A percentile compares a stretch with the other conserved stretches of the same genome.
Conservation (phyloP, 306 rosid genomes). For the Vigna reflexopilosa region DNA sequence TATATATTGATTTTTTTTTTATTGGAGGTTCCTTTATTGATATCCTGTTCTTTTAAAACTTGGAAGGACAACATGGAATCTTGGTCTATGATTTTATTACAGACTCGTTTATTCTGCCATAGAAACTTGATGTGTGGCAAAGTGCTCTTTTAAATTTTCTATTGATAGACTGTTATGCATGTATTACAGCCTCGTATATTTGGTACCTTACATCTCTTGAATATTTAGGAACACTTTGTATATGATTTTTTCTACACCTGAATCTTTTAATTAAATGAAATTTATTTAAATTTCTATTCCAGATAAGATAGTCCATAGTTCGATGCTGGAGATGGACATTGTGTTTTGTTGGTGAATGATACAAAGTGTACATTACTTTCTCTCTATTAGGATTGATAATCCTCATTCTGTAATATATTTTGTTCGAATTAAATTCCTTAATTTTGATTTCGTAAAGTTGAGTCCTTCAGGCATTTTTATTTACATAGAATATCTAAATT, state of each 20-base stretch:
- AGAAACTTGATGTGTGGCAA: neutral
- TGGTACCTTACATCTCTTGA: neutral
- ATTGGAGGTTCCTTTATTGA: conserved; percentile 22
- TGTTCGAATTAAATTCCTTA: neutral
- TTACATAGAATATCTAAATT: neutral
- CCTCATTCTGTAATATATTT: neutral
- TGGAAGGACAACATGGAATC: neutral
- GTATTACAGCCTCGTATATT: neutral
- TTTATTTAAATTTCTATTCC: neutral
- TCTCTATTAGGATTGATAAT: neutral
- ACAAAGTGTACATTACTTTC: neutral
- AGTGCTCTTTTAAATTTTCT: neutral
- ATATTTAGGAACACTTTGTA: neutral
- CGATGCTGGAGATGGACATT: neutral
- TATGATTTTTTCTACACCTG: neutral
- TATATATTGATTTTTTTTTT: conserved; percentile 39
- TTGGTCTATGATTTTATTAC: neutral
- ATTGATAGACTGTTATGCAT: neutral
- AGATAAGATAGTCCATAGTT: neutral
- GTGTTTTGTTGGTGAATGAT: neutral
- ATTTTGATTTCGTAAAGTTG: neutral
- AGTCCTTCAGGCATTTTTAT: neutral
- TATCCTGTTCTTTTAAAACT: neutral
- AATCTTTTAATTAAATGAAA: neutral
- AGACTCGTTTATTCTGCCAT: conserved; percentile 21